phyloP scores from a whole-genome alignment of 176 grass and related monocot species.

The Ananas comosus region DNA sequence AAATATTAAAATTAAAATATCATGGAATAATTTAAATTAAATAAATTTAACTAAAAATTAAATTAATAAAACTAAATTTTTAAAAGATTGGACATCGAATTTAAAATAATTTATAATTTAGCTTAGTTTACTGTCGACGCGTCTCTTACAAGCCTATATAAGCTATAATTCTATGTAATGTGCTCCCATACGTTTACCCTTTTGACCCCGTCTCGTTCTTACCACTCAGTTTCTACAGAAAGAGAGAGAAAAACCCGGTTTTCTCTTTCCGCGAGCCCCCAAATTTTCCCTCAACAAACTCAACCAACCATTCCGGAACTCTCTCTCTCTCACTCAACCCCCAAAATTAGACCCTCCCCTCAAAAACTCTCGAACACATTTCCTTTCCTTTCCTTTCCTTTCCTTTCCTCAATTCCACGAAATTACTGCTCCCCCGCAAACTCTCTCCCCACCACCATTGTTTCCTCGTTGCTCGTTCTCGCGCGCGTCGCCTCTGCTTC shows the following conservation, averaged over 20 bases:
- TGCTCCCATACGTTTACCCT: too few relatives aligned
- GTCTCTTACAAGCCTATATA: too few relatives aligned
- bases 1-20: too few relatives aligned
- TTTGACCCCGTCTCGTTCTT: neutral
- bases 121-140: too few relatives aligned
- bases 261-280: constrained; percentile 14
- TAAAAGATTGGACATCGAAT: too few relatives aligned
- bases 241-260: constrained; percentile 8
- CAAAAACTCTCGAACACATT: neutral
- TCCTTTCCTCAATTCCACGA: neutral
- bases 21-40: too few relatives aligned
- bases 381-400: neutral
- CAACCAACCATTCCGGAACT: neutral
- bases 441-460: neutral
- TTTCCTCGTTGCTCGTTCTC: neutral
- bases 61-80: too few relatives aligned
- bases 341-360: constrained; percentile 2
- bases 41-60: too few relatives aligned
- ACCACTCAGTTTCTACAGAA: neutral
- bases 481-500: neutral
- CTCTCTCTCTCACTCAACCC: neutral
- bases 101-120: too few relatives aligned
- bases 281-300: constrained; percentile 7
- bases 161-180: too few relatives aligned
- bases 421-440: neutral